Percentiles rank a stretch among this genome's conserved stretches.
Conservation (phyloP, 345 rosid genomes). For the Eucalyptus brandiana region DNA sequence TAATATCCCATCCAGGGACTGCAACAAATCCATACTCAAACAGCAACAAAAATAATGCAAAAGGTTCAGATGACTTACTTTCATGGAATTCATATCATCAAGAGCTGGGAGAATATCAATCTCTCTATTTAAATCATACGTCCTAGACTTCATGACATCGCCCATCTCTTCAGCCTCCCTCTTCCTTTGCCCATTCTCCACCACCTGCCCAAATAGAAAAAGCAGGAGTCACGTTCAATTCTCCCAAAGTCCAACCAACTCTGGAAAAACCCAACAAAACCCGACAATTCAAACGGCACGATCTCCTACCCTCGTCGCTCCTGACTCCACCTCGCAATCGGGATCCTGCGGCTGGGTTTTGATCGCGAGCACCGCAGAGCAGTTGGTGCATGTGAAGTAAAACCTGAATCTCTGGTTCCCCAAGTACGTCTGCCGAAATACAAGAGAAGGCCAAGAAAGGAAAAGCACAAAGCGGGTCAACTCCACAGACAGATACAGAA, state of each 20-base stretch:
- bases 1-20: too few relatives aligned
- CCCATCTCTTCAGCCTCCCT: background rate
- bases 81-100: background rate
- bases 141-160: background rate
- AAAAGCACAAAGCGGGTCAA: too few relatives aligned
- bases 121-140: background rate
- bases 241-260: background rate
- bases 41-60: too few relatives aligned
- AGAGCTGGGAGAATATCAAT: background rate
- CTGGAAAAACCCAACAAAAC: background rate
- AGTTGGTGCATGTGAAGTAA: slow-evolving; percentile 87
- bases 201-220: background rate
- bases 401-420: slow-evolving; percentile 86
- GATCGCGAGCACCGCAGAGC: slow-evolving; percentile 77
- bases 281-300: background rate
- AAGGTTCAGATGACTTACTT: too few relatives aligned
- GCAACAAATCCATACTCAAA: too few relatives aligned
- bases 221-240: background rate
- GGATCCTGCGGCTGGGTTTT: slow-evolving; percentile 94
- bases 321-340: slow-evolving; percentile 83
- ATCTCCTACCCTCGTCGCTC: slow-evolving; percentile 15
- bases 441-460: too few relatives aligned
- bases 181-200: background rate
- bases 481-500: too few relatives aligned
- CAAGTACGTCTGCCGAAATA: slow-evolving; percentile 49